Evolutionary conservation across 345 rosid species (phyloP), one percentile per base, ranked within the genome.

Genomic region (Bruguiera gymnorhiza): DNA sequence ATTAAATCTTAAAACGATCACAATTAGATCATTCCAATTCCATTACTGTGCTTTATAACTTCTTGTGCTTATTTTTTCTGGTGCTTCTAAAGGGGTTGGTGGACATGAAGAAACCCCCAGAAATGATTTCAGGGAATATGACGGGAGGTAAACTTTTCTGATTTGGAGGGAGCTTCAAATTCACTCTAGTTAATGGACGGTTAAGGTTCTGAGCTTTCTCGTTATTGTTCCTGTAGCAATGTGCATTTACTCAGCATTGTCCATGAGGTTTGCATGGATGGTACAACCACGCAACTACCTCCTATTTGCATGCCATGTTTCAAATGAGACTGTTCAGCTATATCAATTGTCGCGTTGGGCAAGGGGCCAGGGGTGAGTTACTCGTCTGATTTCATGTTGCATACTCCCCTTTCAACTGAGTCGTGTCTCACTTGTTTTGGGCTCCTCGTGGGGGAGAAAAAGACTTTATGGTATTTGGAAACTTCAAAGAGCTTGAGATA

Each of bases 221-320:
- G 7, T 21, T 2, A 1, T 39, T 55, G 24, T 24, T 72, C 46
- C 53, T 71, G 62, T 84, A 90, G 93, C 86, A n/a, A 86, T 88
- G 96, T 90, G 96, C 26, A 63, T 88, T 29, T 90, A 86, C 77
- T 90, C 96, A 20, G 87, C 81, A 68, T 73, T 90, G 75, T 86
- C 84, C 85, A 90, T 90, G 96, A 90, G 96, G 76, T 90, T 90
- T 80, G 91, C 96, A 1, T 90, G 96, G 96, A 90, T 88, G 93
- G 96, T 90, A 39, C 90, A 82, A 75, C 96, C 96, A 1, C 93
- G 94, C 37, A 90, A 86, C 85, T 88, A 88, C 76, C 79, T 86
- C 43, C 93, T 90, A 71, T 86, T 94, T 59, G 94, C 91, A 63
- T 92, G 97, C 60, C 99, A 90, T 85, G 98, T 84, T 74, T 95